Conservation (phyloP, 139 green algal genomes). For the Trebouxia sp. region DNA sequence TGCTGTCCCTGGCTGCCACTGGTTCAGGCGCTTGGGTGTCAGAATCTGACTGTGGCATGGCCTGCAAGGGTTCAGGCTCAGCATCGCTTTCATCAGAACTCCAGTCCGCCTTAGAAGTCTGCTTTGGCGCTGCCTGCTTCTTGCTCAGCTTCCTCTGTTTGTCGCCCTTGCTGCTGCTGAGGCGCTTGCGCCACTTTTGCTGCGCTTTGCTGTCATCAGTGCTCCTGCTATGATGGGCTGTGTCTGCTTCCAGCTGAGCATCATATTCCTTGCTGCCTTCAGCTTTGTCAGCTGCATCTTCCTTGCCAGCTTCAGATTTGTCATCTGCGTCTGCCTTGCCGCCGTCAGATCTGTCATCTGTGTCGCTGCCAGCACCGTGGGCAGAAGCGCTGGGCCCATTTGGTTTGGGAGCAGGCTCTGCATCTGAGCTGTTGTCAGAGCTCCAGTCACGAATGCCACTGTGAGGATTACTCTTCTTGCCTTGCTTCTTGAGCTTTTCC, state of each 20-base stretch:
- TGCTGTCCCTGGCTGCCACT: too few relatives aligned
- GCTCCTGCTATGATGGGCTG: background rate
- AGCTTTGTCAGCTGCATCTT: background rate
- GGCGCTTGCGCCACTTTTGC: background rate
- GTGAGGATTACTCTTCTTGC: background rate
- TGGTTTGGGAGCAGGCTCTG: background rate
- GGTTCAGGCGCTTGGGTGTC: background rate
- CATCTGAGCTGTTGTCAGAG: constrained; percentile 7
- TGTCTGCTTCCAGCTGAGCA: background rate
- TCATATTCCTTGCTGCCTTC: background rate
- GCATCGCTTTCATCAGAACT: constrained; percentile 17
- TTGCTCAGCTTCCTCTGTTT: too few relatives aligned
- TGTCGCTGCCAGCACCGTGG: background rate
- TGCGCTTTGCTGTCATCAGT: background rate
- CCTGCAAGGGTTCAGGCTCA: background rate
- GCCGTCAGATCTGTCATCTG: background rate
- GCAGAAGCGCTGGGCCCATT: background rate
- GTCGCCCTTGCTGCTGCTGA: background rate
- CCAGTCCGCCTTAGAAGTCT: background rate
- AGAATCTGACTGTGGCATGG: background rate
- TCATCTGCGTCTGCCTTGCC: background rate
- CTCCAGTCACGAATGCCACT: background rate
- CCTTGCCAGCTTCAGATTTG: background rate
- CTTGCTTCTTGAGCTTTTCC: constrained; percentile 3
- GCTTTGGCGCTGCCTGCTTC: background rate